Base-by-base conservation (phyloP, 441 rosid genomes). In the Breynia disticha region DNA sequence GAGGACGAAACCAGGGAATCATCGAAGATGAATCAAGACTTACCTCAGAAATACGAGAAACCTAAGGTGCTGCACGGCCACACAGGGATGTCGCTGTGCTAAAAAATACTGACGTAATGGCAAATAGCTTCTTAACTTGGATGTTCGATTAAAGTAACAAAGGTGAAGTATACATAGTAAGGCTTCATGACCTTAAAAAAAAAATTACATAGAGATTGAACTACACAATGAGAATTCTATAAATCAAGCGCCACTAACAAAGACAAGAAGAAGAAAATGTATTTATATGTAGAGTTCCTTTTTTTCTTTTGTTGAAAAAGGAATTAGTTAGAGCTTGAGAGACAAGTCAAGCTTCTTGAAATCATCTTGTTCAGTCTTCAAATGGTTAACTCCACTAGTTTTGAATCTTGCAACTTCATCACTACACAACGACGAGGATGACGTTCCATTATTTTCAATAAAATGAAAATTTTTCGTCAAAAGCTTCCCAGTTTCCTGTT, bases 341-440 rank as follows among this genome's bases (percentile, higher is more conserved):
- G 95, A 84, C 81, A 90, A 73, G 69, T 90, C 97, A 62, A 90
- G 72, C 67, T 82, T 83, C 50, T 76, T 84, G 66, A 83, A 61
- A 54, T 83, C 83, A 73, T 77, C 81, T 63, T 65, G 73, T 55
- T 70, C 79, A 41, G 64, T 62, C 73, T 75, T 77, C 52, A 76
- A 76, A 55, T 60, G 67, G 51, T 57, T 65, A 57, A 52, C 52
- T 49, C 57, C 67, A 48, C 35, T 48, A 57, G 52, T 59, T 50
- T 67, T 68, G 57, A 80, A 78, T 66, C 71, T 74, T 17, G 65
- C 71, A 39, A 59, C 52, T 18, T 68, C 73, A 8, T 52, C 55
- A 55, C 19, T 35, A 16, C 68, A 45, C n/a, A 3, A 41, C 44
- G 15, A 39, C 9, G 44, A 16, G 7, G 79, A 50, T n/a, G 76